Evolutionary conservation across 2,329 filamentous ascomycete species (phyloP).

Genomic region (Dothistroma pini): DNA sequence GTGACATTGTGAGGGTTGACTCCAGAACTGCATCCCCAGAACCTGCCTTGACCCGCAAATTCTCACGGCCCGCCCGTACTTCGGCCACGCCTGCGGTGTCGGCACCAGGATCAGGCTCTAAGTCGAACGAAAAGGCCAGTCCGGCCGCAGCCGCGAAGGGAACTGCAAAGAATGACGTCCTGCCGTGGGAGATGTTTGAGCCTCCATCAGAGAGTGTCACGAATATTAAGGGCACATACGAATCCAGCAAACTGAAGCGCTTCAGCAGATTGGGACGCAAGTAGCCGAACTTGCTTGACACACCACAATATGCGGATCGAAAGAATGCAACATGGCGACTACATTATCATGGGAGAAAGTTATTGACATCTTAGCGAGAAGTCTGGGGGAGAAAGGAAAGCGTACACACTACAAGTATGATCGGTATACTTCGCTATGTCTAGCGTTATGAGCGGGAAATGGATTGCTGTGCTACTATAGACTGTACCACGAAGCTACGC

Average conservation of each 20-base stretch:
- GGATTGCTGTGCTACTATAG: background rate
- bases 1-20: background rate
- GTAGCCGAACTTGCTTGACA: background rate
- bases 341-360: background rate
- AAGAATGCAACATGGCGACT: background rate
- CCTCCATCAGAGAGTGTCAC: conserved; percentile 4
- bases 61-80: background rate
- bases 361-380: conserved; percentile 8
- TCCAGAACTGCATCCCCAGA: background rate
- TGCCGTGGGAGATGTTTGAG: conserved; percentile 20
- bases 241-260: conserved; percentile 8
- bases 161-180: conserved; percentile 12
- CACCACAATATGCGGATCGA: no score
- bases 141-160: background rate
- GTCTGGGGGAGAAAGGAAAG: background rate
- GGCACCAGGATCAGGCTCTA: background rate
- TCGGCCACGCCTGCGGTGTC: background rate
- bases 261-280: conserved; percentile 13
- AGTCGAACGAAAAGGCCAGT: background rate
- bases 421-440: background rate
- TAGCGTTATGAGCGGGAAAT: background rate
- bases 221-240: background rate
- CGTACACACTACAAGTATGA: background rate
- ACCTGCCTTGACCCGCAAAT: background rate
- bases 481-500: background rate